phyloP scores from a whole-genome alignment of 768 basidiomycete species.

The Pleurotus tuoliensis region DNA sequence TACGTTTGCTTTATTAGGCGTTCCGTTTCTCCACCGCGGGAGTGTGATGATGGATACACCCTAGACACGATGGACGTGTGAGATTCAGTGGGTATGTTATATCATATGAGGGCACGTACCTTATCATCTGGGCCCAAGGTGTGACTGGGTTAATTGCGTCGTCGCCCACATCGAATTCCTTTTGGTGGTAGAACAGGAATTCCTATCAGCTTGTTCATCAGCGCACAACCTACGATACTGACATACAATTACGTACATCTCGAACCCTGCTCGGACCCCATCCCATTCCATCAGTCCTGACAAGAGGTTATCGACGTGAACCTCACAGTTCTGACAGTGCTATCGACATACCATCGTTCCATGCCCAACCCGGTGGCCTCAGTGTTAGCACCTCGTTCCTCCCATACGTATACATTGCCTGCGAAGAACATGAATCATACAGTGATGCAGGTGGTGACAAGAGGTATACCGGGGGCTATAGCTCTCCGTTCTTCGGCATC shows the following conservation, averaged over 20 bases:
- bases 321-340: conserved; percentile 6
- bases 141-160: conserved; percentile 55
- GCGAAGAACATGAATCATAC: not conserved
- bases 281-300: conserved; percentile 62
- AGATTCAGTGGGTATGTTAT: conserved; percentile 3
- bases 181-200: conserved; percentile 82
- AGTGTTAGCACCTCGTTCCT: conserved; percentile 81
- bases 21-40: conserved; percentile 47
- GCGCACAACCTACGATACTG: conserved; percentile 15
- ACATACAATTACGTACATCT: conserved; percentile 39
- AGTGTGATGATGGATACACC: conserved; percentile 27
- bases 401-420: conserved; percentile 87
- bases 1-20: conserved; percentile 82
- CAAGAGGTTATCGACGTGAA: conserved; percentile 5
- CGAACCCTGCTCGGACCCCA: conserved; percentile 75
- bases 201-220: conserved; percentile 42
- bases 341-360: conserved; percentile 63
- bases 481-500: conserved; percentile 78
- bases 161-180: conserved; percentile 61
- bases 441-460: not conserved
- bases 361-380: conserved; percentile 80
- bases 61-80: conserved; percentile 13
- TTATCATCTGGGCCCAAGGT: conserved; percentile 74
- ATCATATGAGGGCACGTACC: conserved; percentile 33
- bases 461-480: conserved; percentile 41